Conservation (phyloP, 768 basidiomycete genomes). For the Dioszegia hungarica region DNA sequence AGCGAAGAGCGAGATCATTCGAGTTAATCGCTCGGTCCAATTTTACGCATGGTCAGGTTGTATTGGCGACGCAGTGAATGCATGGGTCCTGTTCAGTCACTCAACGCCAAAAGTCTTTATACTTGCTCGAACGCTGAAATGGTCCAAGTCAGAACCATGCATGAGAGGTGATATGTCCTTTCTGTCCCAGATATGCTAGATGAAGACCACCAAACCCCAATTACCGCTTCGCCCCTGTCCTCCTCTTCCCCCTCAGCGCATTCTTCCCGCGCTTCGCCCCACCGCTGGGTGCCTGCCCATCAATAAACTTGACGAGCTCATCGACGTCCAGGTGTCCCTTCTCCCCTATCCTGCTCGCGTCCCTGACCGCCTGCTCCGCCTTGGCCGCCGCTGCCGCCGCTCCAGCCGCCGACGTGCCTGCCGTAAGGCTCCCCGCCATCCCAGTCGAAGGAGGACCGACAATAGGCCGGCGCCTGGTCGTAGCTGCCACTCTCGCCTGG, state of each 20-base stretch:
- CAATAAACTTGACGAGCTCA: constrained; percentile 51
- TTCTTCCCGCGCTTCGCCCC: constrained; percentile 36
- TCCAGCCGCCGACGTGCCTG: constrained; percentile 1
- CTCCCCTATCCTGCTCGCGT: constrained; percentile 22
- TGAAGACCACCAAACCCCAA: not conserved
- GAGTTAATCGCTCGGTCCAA: too few species aligned
- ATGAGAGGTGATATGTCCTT: constrained; percentile 2
- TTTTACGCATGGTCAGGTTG: too few species aligned
- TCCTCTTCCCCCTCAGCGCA: constrained; percentile 44
- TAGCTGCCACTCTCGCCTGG: constrained; percentile 30
- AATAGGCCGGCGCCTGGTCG: constrained; percentile 6
- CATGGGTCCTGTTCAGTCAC: too few species aligned
- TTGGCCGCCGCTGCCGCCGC: constrained; percentile 6
- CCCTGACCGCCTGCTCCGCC: not conserved
- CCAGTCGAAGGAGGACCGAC: not conserved
- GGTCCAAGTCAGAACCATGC: not conserved
- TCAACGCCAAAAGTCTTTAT: too few species aligned
- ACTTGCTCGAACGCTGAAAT: too few species aligned
- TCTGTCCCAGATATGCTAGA: not conserved
- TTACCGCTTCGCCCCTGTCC: constrained; percentile 26
- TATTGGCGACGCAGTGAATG: too few species aligned
- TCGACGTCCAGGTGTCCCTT: constrained; percentile 49
- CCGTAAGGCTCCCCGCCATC: not conserved
- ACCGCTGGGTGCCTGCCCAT: constrained; percentile 21
- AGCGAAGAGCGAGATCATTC: too few species aligned